A percentile compares a stretch with the other conserved stretches of the same genome.
These are phyloP conservation scores for Aspergillus neotritici DNA, from an alignment of 2,329 filamentous ascomycete species.

Conservation along the genomic window DNA sequence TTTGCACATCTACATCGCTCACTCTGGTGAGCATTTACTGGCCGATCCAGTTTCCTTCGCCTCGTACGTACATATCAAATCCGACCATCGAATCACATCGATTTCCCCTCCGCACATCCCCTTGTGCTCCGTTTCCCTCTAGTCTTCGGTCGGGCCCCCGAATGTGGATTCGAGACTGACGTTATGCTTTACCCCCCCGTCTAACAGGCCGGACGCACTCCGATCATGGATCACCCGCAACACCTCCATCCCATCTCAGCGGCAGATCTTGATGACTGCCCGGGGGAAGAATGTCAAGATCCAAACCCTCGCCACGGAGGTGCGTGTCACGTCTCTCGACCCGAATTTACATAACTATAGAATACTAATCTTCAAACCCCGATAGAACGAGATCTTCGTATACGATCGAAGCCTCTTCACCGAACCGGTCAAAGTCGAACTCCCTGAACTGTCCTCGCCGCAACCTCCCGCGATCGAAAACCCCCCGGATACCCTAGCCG, in stretches of 20 bases:
- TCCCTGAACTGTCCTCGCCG: slow-evolving; percentile 49
- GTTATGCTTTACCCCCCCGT: slow-evolving; percentile 4
- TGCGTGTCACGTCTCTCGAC: slow-evolving; percentile 32
- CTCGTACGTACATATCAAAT: slow-evolving; percentile 51
- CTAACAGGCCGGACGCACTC: slow-evolving; percentile 69
- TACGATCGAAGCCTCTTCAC: slow-evolving; percentile 74
- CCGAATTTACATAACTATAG: background rate
- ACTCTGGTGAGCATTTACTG: slow-evolving; percentile 80
- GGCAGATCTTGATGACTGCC: slow-evolving; percentile 81
- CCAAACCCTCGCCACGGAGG: slow-evolving; percentile 74
- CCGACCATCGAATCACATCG: background rate
- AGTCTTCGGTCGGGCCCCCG: background rate
- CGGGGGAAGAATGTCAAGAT: slow-evolving; percentile 79
- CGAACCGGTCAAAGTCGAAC: slow-evolving; percentile 43
- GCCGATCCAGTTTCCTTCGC: slow-evolving; percentile 70
- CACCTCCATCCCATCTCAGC: slow-evolving; percentile 65
- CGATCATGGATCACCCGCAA: slow-evolving; percentile 72
- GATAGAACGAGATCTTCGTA: slow-evolving; percentile 78
- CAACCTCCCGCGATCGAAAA: slow-evolving; percentile 55
- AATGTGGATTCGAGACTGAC: slow-evolving; percentile 16
- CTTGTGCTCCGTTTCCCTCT: background rate
- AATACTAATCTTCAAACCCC: background rate
- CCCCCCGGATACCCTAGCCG: slow-evolving; percentile 73
- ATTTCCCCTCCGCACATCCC: slow-evolving; percentile 1
- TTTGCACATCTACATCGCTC: slow-evolving; percentile 84